Evolutionary conservation across 2,329 filamentous ascomycete species (phyloP), one percentile per base, ranked within the genome.

Genomic region (Xylaria sp.): DNA sequence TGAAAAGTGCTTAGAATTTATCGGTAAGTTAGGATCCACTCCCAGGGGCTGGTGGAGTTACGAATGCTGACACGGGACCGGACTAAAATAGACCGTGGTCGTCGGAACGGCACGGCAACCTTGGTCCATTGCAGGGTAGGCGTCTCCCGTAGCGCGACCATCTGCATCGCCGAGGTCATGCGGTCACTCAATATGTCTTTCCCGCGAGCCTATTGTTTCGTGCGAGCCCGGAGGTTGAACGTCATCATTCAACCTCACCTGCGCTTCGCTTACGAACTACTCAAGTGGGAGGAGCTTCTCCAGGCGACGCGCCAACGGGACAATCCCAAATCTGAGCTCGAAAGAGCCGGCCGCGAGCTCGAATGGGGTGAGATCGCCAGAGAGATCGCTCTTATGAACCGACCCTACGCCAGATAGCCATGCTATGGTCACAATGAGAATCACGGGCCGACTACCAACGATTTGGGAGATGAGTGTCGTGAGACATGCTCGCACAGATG

Each of bases 111-210:
- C 33, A 92, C 88, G 4, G 93, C 95, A 27, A 98, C 96, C 0
- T 85, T 99, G 63, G 96, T 99, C 17, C 96, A 99, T 78, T 99
- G 96, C 78, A 91, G 96, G 20, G 96, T 99, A 7, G 96, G 96
- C 54, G 96, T 99, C 61, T 97, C 94, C 57, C 89, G 96, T 58
- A 97, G 93, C 69, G 96, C 96, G 13, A 99, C 95, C 1, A 97
- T 99, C 68, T 98, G 96, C 78, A 99, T 99, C 74, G 96, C 96
- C n/a, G 94, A 98, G 79, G 93, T 98, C 39, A 99, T 99, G 96
- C 89, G 90, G 39, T 85, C 90, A 29, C 80, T 93, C 73, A 85
- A 88, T 25, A 81, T 97, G 71, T 96, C 93, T 0, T 95, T 98
- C 73, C 94, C 96, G 13, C 87, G 92, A 62, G 96, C 96, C 66